These are phyloP conservation scores for Colletotrichum sublineola DNA, from an alignment of 2,329 filamentous ascomycete species.

Conservation along the genomic window DNA sequence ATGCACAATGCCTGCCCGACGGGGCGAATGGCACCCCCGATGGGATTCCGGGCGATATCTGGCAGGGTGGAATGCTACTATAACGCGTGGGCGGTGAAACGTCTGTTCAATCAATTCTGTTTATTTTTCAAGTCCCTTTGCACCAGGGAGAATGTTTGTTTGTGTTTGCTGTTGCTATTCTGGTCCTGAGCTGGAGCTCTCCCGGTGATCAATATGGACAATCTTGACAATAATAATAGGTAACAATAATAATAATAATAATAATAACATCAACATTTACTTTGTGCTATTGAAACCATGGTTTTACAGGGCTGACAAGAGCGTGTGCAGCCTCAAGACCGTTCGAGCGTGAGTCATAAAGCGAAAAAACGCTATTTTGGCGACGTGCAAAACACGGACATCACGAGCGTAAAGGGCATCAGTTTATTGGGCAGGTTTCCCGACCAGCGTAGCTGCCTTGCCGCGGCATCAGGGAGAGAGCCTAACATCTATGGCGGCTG, in stretches of 20 bases:
- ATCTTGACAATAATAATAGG: too few relatives aligned
- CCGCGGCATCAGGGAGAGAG: background rate
- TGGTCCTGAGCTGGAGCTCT: background rate
- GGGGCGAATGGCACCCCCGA: background rate
- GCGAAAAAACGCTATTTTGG: background rate
- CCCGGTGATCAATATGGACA: too few relatives aligned
- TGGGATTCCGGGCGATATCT: background rate
- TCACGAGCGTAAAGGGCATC: background rate
- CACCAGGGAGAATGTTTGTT: constrained; percentile 1
- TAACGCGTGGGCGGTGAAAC: constrained; percentile 1
- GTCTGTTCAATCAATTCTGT: background rate
- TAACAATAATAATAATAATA: too few relatives aligned
- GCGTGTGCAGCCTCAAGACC: background rate
- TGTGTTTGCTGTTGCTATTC: constrained; percentile 3
- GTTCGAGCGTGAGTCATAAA: background rate
- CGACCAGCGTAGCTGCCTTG: constrained; percentile 15
- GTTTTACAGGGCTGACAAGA: background rate
- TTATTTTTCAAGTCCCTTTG: background rate
- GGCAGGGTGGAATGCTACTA: background rate
- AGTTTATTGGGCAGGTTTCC: background rate
- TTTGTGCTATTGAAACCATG: constrained; percentile 3
- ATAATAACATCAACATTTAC: background rate
- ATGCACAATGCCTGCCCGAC: background rate
- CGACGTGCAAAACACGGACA: too few relatives aligned
- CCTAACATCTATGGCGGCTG: background rate